Base-by-base conservation (phyloP, 176 grass and related monocot species). In the Musa beccarii region DNA sequence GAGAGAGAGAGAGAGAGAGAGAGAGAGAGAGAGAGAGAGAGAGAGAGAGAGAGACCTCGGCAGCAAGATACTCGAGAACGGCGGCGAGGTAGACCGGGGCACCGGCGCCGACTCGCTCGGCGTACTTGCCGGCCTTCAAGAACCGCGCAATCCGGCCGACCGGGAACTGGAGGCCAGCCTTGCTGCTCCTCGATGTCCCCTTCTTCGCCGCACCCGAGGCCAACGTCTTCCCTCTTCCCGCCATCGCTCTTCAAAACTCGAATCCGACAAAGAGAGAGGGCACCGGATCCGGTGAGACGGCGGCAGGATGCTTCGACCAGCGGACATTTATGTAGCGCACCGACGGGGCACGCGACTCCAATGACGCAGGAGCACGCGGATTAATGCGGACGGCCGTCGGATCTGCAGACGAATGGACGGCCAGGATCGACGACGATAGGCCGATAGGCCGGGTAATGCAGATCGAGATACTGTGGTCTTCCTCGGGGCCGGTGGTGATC, bases 121-220 rank as follows among this genome's bases (percentile, higher is more conserved):
- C 95, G 71, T 99, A 99, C 83, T 99, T 99, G 49, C 91, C 95
- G 59, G 91, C 86, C 91, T 99, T 99, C 59, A 99, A 76, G 87
- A 94, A 99, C 68, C 95, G 61, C 0, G 95, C 95, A 24, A 99
- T 99, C 81, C 95, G 83, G 0, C 95, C 95, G 0, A 99, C 95
- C 1, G 95, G 95, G 76, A 99, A 99, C 86, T 99, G 91, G 51
- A 99, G 88, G n/a, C 95, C 95, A 11, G 91, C 91, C 90, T 99
- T 99, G 88, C 90, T 92, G 65, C 95, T 99, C 81, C 95, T 77
- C 2, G 95, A 94, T 19, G 76, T 79, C 26, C 90, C 88, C 86
- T 94, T 94, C 86, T 94, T 99, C 10, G 86, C 86, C 0, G 86
- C 88, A 26, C 26, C 26, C 0, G 95, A 99, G 23, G 86, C 91